A percentile compares a stretch with the other conserved stretches of the same genome.
Conservation (phyloP, 2,329 filamentous ascomycete species). For the Phialemoniopsis sp. region DNA sequence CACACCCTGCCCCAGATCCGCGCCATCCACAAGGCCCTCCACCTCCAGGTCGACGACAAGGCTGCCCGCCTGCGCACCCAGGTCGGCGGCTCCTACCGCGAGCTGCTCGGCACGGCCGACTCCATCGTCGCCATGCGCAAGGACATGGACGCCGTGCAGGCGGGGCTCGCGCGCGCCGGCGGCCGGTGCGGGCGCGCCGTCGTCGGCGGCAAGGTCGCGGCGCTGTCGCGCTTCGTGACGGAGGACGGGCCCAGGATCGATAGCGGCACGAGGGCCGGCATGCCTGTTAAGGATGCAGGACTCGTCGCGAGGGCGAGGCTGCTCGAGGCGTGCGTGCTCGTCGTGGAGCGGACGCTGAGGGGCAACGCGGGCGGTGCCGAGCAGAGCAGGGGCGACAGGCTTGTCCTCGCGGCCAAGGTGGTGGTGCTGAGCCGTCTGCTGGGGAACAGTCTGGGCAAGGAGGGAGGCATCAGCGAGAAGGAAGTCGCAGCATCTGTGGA, state of each 20-base stretch:
- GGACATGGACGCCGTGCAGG: constrained; percentile 72
- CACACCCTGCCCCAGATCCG: constrained; percentile 61
- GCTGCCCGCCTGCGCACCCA: constrained; percentile 57
- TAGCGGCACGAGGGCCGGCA: constrained; percentile 5
- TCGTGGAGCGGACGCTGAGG: constrained; percentile 44
- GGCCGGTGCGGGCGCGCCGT: constrained; percentile 70
- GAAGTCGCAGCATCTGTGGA: constrained; percentile 43
- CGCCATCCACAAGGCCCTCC: constrained; percentile 56
- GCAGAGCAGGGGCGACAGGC: constrained; percentile 38
- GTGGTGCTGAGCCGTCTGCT: constrained; percentile 73
- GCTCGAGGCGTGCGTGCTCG: constrained; percentile 46
- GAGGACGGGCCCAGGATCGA: constrained; percentile 15
- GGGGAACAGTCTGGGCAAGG: constrained; percentile 65
- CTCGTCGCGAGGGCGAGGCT: constrained; percentile 40
- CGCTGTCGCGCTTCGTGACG: constrained; percentile 45
- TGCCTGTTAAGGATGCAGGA: neutral
- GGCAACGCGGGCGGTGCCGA: constrained; percentile 22
- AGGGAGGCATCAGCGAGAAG: constrained; percentile 16
- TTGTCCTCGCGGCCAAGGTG: constrained; percentile 63
- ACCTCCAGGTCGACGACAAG: constrained; percentile 58
- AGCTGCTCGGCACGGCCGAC: constrained; percentile 87
- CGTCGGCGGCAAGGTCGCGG: constrained; percentile 60
- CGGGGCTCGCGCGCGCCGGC: constrained; percentile 67
- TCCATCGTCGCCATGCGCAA: constrained; percentile 86
- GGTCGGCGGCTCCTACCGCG: constrained; percentile 72